A percentile compares a stretch with the other conserved stretches of the same genome.
Evolutionary conservation across 805 yeast species (phyloP).

Genomic region (Pichia nakasei): DNA sequence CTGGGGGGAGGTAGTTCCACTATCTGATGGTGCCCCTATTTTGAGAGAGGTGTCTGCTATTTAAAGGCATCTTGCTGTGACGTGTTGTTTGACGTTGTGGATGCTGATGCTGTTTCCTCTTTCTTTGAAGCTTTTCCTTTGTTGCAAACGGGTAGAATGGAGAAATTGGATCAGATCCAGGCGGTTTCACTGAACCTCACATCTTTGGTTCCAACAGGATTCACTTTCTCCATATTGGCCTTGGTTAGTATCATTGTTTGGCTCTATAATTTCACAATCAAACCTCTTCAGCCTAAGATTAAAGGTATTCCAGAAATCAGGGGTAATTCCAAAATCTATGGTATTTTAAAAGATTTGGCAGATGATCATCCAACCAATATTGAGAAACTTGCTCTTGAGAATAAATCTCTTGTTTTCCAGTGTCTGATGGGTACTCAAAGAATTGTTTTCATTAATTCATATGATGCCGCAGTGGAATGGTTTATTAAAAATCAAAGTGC

Average conservation of each 20-base stretch:
- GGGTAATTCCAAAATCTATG: slow-evolving; percentile 24
- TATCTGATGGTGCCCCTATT: too few relatives aligned
- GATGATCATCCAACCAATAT: slow-evolving; percentile 27
- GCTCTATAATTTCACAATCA: slow-evolving; percentile 12
- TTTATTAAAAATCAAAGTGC: slow-evolving; percentile 17
- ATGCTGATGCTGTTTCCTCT: too few relatives aligned
- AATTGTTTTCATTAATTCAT: slow-evolving; percentile 14
- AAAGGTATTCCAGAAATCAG: slow-evolving; percentile 26
- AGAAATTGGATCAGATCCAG: neutral
- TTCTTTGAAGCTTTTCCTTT: too few relatives aligned
- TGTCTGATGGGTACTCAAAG: slow-evolving; percentile 18
- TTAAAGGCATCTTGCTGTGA: too few relatives aligned
- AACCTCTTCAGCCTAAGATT: slow-evolving; percentile 17
- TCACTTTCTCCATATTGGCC: neutral
- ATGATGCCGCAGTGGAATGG: slow-evolving; percentile 15
- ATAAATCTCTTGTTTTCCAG: slow-evolving; percentile 21
- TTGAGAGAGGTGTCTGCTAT: too few relatives aligned
- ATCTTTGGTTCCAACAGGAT: neutral
- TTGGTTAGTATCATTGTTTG: slow-evolving; percentile 1
- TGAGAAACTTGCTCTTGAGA: slow-evolving; percentile 23
- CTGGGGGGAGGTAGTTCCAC: too few relatives aligned
- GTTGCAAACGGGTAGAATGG: neutral
- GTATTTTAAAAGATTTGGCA: slow-evolving; percentile 24
- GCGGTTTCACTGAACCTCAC: neutral
- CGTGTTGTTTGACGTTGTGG: too few relatives aligned